phyloP scores from a whole-genome alignment of 1,139 yeast species.

The Pichia sp. region DNA sequence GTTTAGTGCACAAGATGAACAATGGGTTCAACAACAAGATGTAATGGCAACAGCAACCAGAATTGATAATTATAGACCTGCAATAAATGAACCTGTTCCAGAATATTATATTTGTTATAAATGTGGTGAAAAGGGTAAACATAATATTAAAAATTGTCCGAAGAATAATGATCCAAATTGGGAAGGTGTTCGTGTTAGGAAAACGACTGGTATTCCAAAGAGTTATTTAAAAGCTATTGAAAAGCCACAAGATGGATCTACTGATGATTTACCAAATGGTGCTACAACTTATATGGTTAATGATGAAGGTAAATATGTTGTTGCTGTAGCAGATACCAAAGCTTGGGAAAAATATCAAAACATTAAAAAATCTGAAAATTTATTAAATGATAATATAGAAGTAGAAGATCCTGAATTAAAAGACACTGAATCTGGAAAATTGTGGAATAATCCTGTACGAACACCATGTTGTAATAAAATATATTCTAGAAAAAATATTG shows the following conservation, averaged over 20 bases:
- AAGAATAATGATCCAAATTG: conserved; percentile 87
- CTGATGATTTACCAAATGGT: conserved; percentile 11
- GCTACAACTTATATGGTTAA: conserved; percentile 80
- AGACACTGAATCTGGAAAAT: conserved; percentile 45
- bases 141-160: conserved; percentile 95
- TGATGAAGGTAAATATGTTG: conserved; percentile 92
- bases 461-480: conserved; percentile 76
- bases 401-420: conserved; percentile 53
- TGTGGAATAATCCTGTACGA: conserved; percentile 68
- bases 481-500: conserved; percentile 59
- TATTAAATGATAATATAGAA: conserved; percentile 30
- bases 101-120: conserved; percentile 93
- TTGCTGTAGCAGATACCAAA: conserved; percentile 87
- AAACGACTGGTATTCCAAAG: conserved; percentile 97
- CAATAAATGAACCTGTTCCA: conserved; percentile 64
- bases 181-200: conserved; percentile 83
- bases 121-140: conserved; percentile 89
- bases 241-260: conserved; percentile 9
- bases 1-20: conserved; percentile 89
- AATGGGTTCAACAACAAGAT: conserved; percentile 93
- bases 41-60: conserved; percentile 75
- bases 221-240: conserved; percentile 77
- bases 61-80: conserved; percentile 42
- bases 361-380: conserved; percentile 44
- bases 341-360: conserved; percentile 88